These are phyloP conservation scores for Datisca glomerata DNA, from an alignment of 306 rosid species.

Conservation along the genomic window DNA sequence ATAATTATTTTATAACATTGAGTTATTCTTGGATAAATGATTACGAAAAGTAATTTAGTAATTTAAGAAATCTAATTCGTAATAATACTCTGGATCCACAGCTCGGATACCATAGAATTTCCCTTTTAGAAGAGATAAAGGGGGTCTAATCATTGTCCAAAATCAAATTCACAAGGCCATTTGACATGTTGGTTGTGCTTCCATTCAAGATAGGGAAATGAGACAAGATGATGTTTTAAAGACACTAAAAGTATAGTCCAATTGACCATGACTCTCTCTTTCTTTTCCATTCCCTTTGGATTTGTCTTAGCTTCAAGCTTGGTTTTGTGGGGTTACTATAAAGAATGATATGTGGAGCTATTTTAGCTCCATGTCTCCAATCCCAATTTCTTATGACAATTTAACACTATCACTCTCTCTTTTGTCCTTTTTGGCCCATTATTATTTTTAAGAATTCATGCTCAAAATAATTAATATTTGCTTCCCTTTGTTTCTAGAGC, in stretches of 20 bases:
- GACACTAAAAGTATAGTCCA: background rate
- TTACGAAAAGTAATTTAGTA: too few relatives aligned
- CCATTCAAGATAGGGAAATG: constrained; percentile 5
- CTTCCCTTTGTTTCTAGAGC: too few relatives aligned
- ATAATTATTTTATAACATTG: too few relatives aligned
- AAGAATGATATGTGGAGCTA: too few relatives aligned
- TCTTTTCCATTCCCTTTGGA: background rate
- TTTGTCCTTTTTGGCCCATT: constrained; percentile 1
- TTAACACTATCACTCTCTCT: constrained; percentile 2
- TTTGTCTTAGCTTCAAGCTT: background rate
- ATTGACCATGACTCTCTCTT: background rate
- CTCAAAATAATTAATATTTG: background rate
- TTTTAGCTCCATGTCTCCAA: too few relatives aligned
- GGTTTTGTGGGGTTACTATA: background rate
- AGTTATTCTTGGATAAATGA: too few relatives aligned
- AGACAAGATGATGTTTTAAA: constrained; percentile 17
- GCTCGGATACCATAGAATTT: too few relatives aligned
- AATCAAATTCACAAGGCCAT: constrained; percentile 15
- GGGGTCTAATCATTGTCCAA: constrained; percentile 18
- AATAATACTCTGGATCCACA: too few relatives aligned
- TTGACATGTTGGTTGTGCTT: constrained; percentile 12
- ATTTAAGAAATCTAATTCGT: too few relatives aligned
- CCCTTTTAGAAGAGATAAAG: too few relatives aligned
- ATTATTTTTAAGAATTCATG: too few relatives aligned
- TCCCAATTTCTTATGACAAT: too few relatives aligned